A percentile compares a stretch with the other conserved stretches of the same genome.
These are phyloP conservation scores for Globisporangium perplexum DNA, from an alignment of 352 stramenopile genomes.

Conservation along the genomic window DNA sequence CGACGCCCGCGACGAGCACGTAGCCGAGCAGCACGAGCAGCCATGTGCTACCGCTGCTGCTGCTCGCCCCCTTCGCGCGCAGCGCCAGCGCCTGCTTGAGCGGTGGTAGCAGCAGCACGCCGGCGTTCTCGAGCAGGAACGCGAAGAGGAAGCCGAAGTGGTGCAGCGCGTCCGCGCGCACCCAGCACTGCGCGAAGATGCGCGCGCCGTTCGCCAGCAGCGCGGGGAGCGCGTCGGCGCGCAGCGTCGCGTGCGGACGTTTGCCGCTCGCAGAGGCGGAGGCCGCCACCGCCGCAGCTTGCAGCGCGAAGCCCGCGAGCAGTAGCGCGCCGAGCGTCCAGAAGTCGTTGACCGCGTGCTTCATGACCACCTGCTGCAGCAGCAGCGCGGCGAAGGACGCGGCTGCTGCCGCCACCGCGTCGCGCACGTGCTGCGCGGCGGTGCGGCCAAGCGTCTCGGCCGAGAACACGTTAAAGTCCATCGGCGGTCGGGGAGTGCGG, in stretches of 20 bases:
- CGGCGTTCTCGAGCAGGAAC: slow-evolving; percentile 56
- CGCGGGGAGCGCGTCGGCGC: slow-evolving; percentile 11
- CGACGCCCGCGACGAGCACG: slow-evolving; percentile 53
- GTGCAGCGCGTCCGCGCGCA: slow-evolving; percentile 45
- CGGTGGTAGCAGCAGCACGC: slow-evolving; percentile 39
- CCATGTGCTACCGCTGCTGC: slow-evolving; percentile 11
- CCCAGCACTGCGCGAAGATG: slow-evolving; percentile 37
- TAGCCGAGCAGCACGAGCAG: slow-evolving; percentile 39
- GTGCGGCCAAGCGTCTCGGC: slow-evolving; percentile 6
- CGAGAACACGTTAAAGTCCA: slow-evolving; percentile 17
- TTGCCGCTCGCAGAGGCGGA: not conserved
- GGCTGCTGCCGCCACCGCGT: slow-evolving; percentile 9
- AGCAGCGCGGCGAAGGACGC: slow-evolving; percentile 15
- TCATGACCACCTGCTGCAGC: slow-evolving; percentile 15
- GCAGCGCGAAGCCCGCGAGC: slow-evolving; percentile 18
- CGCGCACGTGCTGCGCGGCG: slow-evolving; percentile 13
- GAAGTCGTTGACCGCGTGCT: slow-evolving; percentile 25
- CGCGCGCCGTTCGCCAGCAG: slow-evolving; percentile 28
- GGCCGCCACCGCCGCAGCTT: slow-evolving; percentile 4
- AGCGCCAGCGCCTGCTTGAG: slow-evolving; percentile 20
- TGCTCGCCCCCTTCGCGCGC: not conserved
- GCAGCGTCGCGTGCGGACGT: not conserved
- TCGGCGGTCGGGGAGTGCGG: not conserved
- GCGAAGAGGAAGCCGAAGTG: slow-evolving; percentile 71
- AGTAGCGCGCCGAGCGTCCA: slow-evolving; percentile 26